These are phyloP conservation scores for Gliomastix tumulicola DNA, from an alignment of 2,329 filamentous ascomycete species.

Conservation along the genomic window DNA sequence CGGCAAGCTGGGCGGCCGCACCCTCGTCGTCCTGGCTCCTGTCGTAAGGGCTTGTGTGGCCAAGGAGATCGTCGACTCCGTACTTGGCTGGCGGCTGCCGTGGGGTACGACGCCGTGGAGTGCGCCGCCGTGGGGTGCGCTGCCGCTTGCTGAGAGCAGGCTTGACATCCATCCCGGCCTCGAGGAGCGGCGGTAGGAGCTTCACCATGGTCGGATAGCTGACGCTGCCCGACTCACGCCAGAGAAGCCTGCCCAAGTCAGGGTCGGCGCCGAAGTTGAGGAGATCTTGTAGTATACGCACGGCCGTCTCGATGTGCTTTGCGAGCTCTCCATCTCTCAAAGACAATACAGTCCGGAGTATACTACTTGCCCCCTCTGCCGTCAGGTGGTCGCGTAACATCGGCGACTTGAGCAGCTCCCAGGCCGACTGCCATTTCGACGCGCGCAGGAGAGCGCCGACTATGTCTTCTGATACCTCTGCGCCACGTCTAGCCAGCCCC, in stretches of 20 bases:
- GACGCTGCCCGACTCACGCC: background rate
- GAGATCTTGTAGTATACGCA: background rate
- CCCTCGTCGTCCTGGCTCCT: no score
- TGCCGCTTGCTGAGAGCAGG: background rate
- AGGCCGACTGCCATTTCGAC: conserved; percentile 1
- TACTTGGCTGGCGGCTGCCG: background rate
- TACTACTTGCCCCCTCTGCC: background rate
- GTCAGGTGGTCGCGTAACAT: background rate
- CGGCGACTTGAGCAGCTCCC: background rate
- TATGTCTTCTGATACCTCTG: background rate
- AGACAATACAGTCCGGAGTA: background rate
- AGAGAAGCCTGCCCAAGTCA: background rate
- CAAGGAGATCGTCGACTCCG: no score
- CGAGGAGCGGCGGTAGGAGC: background rate
- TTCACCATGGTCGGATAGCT: background rate
- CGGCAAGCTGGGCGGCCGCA: no score
- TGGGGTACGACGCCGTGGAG: no score
- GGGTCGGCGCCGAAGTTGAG: background rate
- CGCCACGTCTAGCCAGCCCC: background rate
- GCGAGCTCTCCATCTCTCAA: background rate
- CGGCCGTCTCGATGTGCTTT: background rate
- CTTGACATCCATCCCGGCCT: background rate
- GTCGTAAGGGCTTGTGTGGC: no score
- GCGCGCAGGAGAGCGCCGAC: background rate
- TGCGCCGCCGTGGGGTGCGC: no score